Conservation (phyloP, 495 filamentous ascomycete genomes). For the Tuber brumale region DNA sequence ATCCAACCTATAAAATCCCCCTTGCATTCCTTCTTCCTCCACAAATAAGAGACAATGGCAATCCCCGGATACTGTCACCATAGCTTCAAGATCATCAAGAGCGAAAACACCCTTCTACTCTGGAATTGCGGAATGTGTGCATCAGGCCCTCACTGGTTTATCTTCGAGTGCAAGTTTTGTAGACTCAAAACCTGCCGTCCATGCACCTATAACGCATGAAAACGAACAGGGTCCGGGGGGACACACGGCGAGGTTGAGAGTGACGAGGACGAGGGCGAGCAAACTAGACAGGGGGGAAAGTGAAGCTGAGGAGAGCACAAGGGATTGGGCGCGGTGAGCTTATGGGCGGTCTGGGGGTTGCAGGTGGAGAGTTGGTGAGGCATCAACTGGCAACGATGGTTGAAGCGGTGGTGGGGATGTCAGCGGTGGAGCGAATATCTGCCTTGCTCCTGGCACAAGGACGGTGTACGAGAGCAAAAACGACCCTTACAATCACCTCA, state of each 20-base stretch:
- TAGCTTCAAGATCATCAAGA: slow-evolving; percentile 70
- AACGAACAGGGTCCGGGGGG: slow-evolving; percentile 4
- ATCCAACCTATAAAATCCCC: slow-evolving; percentile 7
- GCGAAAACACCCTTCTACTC: slow-evolving; percentile 63
- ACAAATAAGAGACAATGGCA: slow-evolving; percentile 50
- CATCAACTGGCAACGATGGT: neutral
- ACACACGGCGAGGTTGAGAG: slow-evolving; percentile 16
- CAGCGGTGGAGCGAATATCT: neutral
- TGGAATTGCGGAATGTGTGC: slow-evolving; percentile 75
- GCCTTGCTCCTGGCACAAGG: neutral
- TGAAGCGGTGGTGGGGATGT: neutral
- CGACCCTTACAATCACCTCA: neutral
- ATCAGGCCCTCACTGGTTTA: slow-evolving; percentile 72
- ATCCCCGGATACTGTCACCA: slow-evolving; percentile 60
- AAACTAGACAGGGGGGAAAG: neutral
- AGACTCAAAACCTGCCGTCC: slow-evolving; percentile 66
- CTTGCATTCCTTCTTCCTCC: slow-evolving; percentile 7
- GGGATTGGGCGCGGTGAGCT: neutral
- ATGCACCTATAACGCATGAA: slow-evolving; percentile 56
- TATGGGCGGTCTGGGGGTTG: neutral
- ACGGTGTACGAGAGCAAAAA: neutral
- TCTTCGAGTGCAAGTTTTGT: slow-evolving; percentile 73
- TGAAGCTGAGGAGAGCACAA: neutral
- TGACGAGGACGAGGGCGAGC: neutral
- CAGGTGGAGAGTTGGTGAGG: neutral